Base-by-base conservation (phyloP, 345 rosid species). In the Citrus australasica region DNA sequence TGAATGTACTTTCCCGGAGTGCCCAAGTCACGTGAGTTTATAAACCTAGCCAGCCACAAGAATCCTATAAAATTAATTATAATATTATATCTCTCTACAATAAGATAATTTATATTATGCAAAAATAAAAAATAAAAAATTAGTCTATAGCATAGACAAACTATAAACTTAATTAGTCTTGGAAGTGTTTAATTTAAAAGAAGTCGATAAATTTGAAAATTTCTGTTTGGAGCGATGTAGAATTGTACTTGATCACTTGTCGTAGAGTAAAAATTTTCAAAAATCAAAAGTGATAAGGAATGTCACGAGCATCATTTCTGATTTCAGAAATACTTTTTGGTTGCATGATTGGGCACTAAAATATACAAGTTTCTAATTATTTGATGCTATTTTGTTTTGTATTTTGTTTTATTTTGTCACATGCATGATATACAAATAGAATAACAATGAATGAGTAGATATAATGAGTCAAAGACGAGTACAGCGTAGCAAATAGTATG, bases 1-100 rank as follows among this genome's bases (percentile, higher is more conserved):
- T 89, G 92, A 89, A 86, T 85, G 90, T 87, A 87, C 90, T 82
- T 87, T 85, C 87, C 85, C 85, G 76, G 65, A 86, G 87, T 58
- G 84, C 64, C 48, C 0, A 83, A 69, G 75, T 86, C 90, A 89
- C 92, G 87, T 85, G 92, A 79, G 82, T 74, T 83, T 76, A 28
- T 81, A 35, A 33, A 58, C 73, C 78, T 58, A 71, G 28, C 80
- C 32, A 71, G 69, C 82, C 87, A 85, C 88, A 85, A 76, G 87
- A 85, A 79, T 78, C 82, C 81, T 79, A 58, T 69, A 74, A 69
- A 58, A 27, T 17, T 17, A 6, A 74, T 17, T 53, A 53, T 1
- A 53, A 17, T 17, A 53, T 53, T 53, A 4, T 53, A 17, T 53
- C 5, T 28, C 33, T 6, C 10, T 24, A 2, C 25, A 56, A 56